phyloP scores from a whole-genome alignment of 1,284 basidiomycete genomes.

The Moesziomyces parantarcticus region DNA sequence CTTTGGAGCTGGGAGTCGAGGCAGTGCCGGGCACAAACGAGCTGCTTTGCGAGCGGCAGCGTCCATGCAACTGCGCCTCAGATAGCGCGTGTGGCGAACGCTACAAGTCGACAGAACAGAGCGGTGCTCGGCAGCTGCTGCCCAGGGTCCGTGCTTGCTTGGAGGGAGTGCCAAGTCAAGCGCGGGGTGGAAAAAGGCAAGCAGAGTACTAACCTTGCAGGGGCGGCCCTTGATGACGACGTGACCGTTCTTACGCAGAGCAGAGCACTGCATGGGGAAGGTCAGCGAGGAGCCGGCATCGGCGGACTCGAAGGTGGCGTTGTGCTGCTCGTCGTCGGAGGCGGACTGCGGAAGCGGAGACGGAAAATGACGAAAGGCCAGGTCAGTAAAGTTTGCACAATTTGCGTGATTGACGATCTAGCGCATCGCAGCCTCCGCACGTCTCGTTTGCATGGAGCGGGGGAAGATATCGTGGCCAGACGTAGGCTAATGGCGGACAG shows the following conservation, averaged over 20 bases:
- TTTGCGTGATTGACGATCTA: not conserved
- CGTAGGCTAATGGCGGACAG: not conserved
- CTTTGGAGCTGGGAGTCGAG: not conserved
- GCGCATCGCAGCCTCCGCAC: not conserved
- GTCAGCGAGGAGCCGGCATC: slow-evolving; percentile 67
- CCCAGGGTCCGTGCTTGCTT: no score
- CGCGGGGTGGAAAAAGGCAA: no score
- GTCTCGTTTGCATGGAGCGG: no score
- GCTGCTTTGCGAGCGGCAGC: no score
- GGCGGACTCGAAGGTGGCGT: slow-evolving; percentile 85
- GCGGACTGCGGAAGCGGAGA: slow-evolving; percentile 26
- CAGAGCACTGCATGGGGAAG: slow-evolving; percentile 91
- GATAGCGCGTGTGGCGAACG: no score
- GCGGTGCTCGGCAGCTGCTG: no score
- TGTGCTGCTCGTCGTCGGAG: slow-evolving; percentile 84
- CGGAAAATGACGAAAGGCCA: not conserved
- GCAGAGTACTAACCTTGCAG: slow-evolving; percentile 77
- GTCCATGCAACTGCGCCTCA: no score
- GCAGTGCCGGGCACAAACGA: no score
- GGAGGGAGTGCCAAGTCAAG: no score
- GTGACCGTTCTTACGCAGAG: slow-evolving; percentile 88
- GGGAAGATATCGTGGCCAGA: not conserved
- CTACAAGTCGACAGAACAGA: no score
- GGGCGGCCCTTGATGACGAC: slow-evolving; percentile 98
- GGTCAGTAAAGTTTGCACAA: not conserved